These are phyloP conservation scores for Aureobasidium sp. DNA, from an alignment of 2,329 filamentous ascomycete genomes.

Conservation along the genomic window DNA sequence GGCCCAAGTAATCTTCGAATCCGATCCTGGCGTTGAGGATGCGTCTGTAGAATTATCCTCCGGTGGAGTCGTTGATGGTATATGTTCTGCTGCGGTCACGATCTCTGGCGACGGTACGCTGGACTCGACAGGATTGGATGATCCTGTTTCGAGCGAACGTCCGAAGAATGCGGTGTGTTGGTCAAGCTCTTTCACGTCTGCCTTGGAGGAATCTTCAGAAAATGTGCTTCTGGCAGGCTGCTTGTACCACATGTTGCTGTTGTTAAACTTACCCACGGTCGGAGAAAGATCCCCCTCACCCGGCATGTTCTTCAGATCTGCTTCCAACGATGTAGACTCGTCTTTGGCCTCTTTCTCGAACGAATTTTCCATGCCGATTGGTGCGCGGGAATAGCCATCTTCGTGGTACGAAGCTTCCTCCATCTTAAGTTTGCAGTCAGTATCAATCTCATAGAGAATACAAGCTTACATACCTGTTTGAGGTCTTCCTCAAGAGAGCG, in stretches of 20 bases:
- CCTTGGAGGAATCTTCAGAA: conserved; percentile 19
- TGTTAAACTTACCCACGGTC: conserved; percentile 31
- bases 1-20: conserved; percentile 22
- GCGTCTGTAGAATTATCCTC: background rate
- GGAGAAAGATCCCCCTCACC: conserved; percentile 34
- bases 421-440: background rate
- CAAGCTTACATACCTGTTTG: background rate
- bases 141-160: background rate
- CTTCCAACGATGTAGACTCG: background rate
- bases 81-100: background rate
- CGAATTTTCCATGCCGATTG: conserved; percentile 45
- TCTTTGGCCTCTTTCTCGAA: conserved; percentile 39
- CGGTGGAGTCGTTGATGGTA: background rate
- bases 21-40: background rate
- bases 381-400: conserved; percentile 20
- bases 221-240: conserved; percentile 19
- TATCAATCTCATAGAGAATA: background rate
- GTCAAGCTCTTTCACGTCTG: conserved; percentile 12
- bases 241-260: conserved; percentile 33
- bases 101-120: background rate
- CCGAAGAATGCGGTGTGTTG: background rate
- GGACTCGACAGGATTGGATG: background rate
- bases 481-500: conserved; percentile 15
- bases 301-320: conserved; percentile 15
- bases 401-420: conserved; percentile 9